phyloP scores from a whole-genome alignment of 331 rosid species.

The Saraca asoca region DNA sequence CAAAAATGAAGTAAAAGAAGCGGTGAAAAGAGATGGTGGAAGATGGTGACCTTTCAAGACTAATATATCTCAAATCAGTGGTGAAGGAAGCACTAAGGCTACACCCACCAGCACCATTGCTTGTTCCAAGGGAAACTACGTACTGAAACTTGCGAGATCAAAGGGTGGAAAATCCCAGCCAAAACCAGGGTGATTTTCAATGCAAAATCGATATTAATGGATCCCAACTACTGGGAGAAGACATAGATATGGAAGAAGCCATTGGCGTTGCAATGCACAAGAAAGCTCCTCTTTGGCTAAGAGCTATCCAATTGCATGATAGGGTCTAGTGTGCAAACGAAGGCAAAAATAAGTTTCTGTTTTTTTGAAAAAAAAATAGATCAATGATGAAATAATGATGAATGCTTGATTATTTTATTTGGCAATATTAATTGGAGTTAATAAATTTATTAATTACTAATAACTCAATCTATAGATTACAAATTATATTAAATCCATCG shows the following conservation, averaged over 20 bases:
- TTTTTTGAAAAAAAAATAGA: no score
- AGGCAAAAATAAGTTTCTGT: no score
- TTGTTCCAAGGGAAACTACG: slow-evolving; percentile 49
- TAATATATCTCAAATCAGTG: slow-evolving; percentile 39
- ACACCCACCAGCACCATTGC: slow-evolving; percentile 50
- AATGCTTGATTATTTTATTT: background rate
- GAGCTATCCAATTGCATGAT: background rate
- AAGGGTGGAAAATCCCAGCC: slow-evolving; percentile 39
- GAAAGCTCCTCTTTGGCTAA: slow-evolving; percentile 42
- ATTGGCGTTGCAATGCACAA: slow-evolving; percentile 43
- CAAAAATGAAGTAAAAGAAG: slow-evolving; percentile 44
- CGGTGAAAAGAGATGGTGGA: slow-evolving; percentile 32
- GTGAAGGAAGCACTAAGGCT: slow-evolving; percentile 50
- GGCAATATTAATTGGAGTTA: no score
- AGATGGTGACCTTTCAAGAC: slow-evolving; percentile 38
- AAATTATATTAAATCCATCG: no score
- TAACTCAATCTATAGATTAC: no score
- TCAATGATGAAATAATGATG: no score
- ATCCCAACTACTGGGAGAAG: slow-evolving; percentile 39
- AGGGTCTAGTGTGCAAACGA: no score
- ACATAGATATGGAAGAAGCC: slow-evolving; percentile 52
- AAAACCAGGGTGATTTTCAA: slow-evolving; percentile 38
- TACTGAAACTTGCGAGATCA: slow-evolving; percentile 18
- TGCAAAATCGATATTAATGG: slow-evolving; percentile 32
- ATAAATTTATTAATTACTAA: no score